phyloP scores from a whole-genome alignment of 176 grass and related monocot species.

The Triticum monococcum region DNA sequence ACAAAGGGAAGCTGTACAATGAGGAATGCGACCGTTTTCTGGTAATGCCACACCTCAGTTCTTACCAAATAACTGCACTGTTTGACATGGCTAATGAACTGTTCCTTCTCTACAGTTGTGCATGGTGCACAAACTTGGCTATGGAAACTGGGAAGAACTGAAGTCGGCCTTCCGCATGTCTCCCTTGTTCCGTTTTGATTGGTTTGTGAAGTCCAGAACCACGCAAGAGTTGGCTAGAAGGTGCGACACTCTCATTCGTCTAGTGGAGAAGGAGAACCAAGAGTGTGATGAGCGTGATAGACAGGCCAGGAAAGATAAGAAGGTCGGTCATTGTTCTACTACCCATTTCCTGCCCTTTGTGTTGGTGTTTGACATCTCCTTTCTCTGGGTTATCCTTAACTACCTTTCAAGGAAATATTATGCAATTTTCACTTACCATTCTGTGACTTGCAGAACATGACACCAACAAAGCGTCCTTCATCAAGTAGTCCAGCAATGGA shows the following conservation, averaged over 20 bases:
- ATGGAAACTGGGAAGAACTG: slow-evolving; percentile 82
- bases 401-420: not conserved
- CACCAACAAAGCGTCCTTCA: slow-evolving; percentile 55
- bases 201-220: slow-evolving; percentile 83
- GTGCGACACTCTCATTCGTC: slow-evolving; percentile 72
- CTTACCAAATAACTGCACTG: not conserved
- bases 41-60: slow-evolving; percentile 40
- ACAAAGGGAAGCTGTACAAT: slow-evolving; percentile 77
- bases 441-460: slow-evolving; percentile 42
- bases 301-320: slow-evolving; percentile 70
- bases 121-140: slow-evolving; percentile 80
- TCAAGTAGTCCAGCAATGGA: slow-evolving; percentile 47
- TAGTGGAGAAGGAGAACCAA: slow-evolving; percentile 86
- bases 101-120: slow-evolving; percentile 49
- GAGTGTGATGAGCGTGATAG: slow-evolving; percentile 69
- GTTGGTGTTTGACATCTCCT: not conserved
- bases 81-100: slow-evolving; percentile 8
- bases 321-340: slow-evolving; percentile 35
- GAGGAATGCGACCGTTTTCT: slow-evolving; percentile 87
- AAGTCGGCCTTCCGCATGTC: slow-evolving; percentile 71
- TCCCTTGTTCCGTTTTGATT: slow-evolving; percentile 73
- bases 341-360: not conserved
- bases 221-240: slow-evolving; percentile 70
- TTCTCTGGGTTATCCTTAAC: not conserved
- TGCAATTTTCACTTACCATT: not conserved